These are phyloP conservation scores for Passiflora organensis DNA, from an alignment of 345 rosid species.

Conservation along the genomic window DNA sequence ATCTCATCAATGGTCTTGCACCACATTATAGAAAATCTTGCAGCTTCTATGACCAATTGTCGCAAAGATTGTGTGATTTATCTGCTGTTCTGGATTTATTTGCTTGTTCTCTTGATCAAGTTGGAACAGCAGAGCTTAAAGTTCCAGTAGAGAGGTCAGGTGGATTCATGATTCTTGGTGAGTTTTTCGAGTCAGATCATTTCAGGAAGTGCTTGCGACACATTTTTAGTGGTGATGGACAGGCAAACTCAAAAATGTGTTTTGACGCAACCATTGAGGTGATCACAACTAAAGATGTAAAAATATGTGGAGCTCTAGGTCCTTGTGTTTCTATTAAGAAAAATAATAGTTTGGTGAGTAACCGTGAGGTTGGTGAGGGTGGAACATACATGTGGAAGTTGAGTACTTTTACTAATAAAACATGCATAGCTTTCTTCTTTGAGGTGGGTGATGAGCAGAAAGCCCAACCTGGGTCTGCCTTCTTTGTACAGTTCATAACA, in stretches of 20 bases:
- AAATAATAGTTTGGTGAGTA: slow-evolving; percentile 64
- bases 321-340: slow-evolving; percentile 75
- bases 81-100: slow-evolving; percentile 76
- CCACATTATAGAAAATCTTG: slow-evolving; percentile 49
- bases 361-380: slow-evolving; percentile 68
- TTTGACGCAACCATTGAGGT: slow-evolving; percentile 86
- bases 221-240: slow-evolving; percentile 57
- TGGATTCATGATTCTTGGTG: slow-evolving; percentile 86
- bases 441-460: slow-evolving; percentile 56
- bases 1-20: slow-evolving; percentile 61
- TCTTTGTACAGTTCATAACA: slow-evolving; percentile 81
- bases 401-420: slow-evolving; percentile 60
- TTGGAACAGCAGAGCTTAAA: slow-evolving; percentile 84
- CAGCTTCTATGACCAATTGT: slow-evolving; percentile 57
- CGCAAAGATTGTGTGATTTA: slow-evolving; percentile 54
- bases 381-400: slow-evolving; percentile 83
- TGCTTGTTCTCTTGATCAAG: slow-evolving; percentile 95
- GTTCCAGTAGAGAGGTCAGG: slow-evolving; percentile 73
- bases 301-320: slow-evolving; percentile 85
- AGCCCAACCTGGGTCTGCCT: slow-evolving; percentile 77
- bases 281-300: slow-evolving; percentile 74
- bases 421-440: slow-evolving; percentile 85
- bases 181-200: slow-evolving; percentile 69
- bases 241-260: slow-evolving; percentile 69
- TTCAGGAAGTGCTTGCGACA: slow-evolving; percentile 76